Evolutionary conservation across 2,329 filamentous ascomycete genomes (phyloP).

Genomic region (Lecanicillium sp.): DNA sequence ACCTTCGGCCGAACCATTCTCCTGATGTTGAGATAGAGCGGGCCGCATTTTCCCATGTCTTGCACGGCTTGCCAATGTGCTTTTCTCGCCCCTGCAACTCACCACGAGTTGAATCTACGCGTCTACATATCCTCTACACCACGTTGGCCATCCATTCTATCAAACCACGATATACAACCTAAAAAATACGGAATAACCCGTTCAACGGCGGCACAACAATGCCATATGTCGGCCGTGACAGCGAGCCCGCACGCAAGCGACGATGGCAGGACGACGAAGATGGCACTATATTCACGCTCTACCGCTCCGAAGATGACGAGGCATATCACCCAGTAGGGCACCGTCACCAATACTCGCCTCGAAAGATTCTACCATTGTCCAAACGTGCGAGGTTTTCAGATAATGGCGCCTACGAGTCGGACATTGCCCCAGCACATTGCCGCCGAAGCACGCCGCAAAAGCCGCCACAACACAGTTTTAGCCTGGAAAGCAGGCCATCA

Average conservation of each 20-base stretch:
- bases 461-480: not conserved
- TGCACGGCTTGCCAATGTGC: too few species aligned
- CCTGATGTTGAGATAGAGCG: conserved; percentile 1
- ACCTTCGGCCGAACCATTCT: conserved; percentile 4
- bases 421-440: not conserved
- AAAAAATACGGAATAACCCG: not conserved
- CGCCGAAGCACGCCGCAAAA: not conserved
- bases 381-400: conserved; percentile 3
- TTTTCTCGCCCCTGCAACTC: too few species aligned
- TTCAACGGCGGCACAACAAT: conserved; percentile 1
- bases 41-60: too few species aligned
- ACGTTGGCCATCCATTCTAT: too few species aligned
- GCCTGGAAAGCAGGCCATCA: not conserved
- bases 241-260: conserved; percentile 9
- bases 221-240: conserved; percentile 7
- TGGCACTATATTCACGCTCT: not conserved
- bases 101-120: too few species aligned
- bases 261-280: conserved; percentile 4
- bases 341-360: not conserved
- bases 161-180: too few species aligned
- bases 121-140: too few species aligned
- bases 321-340: not conserved
- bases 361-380: conserved; percentile 4
- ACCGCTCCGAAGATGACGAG: not conserved
- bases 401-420: not conserved